Evolutionary conservation across 257 asterid genomes (phyloP), one percentile per base, ranked within the genome.

Genomic region (Datura wrightii): DNA sequence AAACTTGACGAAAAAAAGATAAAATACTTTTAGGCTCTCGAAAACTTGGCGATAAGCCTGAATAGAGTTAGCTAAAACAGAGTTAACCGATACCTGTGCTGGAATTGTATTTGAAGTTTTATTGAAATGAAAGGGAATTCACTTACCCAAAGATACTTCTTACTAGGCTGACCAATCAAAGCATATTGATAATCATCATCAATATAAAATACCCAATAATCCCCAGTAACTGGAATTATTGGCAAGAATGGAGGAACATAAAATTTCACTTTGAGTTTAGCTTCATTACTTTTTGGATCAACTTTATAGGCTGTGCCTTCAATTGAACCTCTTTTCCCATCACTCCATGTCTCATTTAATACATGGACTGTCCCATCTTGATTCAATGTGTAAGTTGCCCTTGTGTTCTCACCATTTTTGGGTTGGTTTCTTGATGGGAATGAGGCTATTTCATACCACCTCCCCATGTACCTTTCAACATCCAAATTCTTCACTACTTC

Each of bases 361-460:
- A 96, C 99, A 50, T 89, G 85, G 0, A 96, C 91, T 2, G 95
- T 93, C 2, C 94, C 98, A 65, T 96, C 98, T 5, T 88, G 42
- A 10, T 91, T 94, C 44, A 96, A 88, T 24, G 86, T 88, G 84
- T 96, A 94, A 1, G 97, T 96, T 0, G 98, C 98, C 86, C 98
- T 90, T 0, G 98, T 94, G 85, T 96, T 92, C 2, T 5, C 88
- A 3, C 98, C 95, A 42, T 71, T 82, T 53, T 86, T 96, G 16
- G 99, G 99, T 87, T 93, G 97, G 83, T 88, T 89, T 5, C 84
- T 36, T 1, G 97, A 91, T 8, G 97, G 99, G 50, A 96, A 92
- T 16, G 97, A 91, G 9, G 97, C 99, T 5, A 96, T 90, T 82
- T 96, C 98, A 46, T 94, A 94, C 99, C 99, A 96, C 39, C 97